These are phyloP conservation scores for Brassica balearica DNA, from an alignment of 441 rosid species.

Conservation along the genomic window DNA sequence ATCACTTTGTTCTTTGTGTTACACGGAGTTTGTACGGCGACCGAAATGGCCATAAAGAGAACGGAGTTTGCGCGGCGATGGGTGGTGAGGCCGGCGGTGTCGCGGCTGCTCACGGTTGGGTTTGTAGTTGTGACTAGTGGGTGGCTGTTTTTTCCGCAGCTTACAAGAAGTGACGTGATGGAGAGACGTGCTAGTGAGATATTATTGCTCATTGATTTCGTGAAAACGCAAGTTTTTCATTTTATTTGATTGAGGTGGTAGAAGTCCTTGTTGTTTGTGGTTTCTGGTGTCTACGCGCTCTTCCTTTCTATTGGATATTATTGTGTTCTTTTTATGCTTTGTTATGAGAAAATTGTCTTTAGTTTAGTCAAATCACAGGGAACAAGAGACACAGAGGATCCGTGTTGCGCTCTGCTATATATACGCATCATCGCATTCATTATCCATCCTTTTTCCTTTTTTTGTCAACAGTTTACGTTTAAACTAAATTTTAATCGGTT, in stretches of 20 bases:
- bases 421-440: too few species aligned
- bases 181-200: slow-evolving; percentile 25
- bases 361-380: too few species aligned
- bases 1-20: slow-evolving; percentile 51
- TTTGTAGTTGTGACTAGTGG: slow-evolving; percentile 41
- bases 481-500: too few species aligned
- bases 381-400: too few species aligned
- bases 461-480: too few species aligned
- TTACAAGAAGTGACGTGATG: slow-evolving; percentile 1
- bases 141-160: slow-evolving; percentile 53
- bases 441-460: too few species aligned
- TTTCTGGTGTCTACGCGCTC: background rate
- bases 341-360: too few species aligned
- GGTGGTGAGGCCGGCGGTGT: slow-evolving; percentile 31
- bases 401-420: too few species aligned
- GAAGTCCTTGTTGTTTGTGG: background rate
- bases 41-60: slow-evolving; percentile 45
- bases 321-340: background rate
- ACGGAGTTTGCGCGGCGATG: slow-evolving; percentile 40
- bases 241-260: background rate
- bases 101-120: slow-evolving; percentile 43
- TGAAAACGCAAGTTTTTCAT: background rate
- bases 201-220: background rate
- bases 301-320: background rate
- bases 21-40: slow-evolving; percentile 49